phyloP scores from a whole-genome alignment of 305 asterid genomes.

The Solanum aculeatissimum region DNA sequence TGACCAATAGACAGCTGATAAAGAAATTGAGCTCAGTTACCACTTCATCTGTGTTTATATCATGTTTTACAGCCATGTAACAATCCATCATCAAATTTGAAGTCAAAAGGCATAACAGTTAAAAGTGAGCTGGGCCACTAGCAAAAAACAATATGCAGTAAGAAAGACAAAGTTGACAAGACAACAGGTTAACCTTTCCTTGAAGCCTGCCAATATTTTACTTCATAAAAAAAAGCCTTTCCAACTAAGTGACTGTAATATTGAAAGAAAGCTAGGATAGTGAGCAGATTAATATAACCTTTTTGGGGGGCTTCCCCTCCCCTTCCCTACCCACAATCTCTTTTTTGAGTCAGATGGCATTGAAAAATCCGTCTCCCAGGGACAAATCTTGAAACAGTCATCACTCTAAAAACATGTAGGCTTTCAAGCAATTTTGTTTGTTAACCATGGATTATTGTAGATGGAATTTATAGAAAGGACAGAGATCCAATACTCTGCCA shows the following conservation, averaged over 20 bases:
- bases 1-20: background rate
- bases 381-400: background rate
- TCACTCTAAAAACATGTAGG: background rate
- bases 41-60: background rate
- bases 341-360: background rate
- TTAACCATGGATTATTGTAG: background rate
- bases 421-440: background rate
- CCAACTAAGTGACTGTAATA: background rate
- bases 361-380: background rate
- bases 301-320: background rate
- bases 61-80: background rate
- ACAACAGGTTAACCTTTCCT: background rate
- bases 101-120: background rate
- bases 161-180: background rate
- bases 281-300: background rate
- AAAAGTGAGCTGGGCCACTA: background rate
- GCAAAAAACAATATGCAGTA: background rate
- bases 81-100: background rate
- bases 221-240: background rate
- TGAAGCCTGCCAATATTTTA: background rate
- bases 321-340: background rate
- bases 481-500: background rate
- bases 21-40: background rate
- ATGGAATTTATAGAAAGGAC: background rate
- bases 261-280: background rate